phyloP scores from a whole-genome alignment of 1,139 yeast genomes.

The Blastobotrys capitulatus region DNA sequence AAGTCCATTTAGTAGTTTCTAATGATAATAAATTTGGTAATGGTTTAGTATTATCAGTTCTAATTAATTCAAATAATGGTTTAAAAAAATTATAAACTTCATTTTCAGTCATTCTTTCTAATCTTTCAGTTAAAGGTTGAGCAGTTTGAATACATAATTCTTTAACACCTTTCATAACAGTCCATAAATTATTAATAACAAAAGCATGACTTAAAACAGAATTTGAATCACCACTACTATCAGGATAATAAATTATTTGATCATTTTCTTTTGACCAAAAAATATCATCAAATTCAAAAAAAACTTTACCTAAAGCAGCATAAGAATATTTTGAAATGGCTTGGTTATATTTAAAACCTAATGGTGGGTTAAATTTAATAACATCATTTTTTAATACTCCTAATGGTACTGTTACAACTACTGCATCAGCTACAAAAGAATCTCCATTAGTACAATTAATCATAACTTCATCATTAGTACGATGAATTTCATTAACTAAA shows the following conservation, averaged over 20 bases:
- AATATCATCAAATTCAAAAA: conserved; percentile 60
- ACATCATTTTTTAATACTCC: conserved; percentile 43
- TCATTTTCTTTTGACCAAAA: conserved; percentile 60
- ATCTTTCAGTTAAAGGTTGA: conserved; percentile 21
- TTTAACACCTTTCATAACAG: conserved; percentile 21
- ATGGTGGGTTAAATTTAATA: conserved; percentile 38
- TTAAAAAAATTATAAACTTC: conserved; percentile 23
- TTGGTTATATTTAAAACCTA: conserved; percentile 44
- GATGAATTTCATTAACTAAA: conserved; percentile 43
- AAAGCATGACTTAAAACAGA: conserved; percentile 23
- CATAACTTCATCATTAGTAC: conserved; percentile 36
- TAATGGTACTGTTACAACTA: conserved; percentile 68
- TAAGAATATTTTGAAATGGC: conserved; percentile 52
- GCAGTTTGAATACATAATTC: conserved; percentile 26
- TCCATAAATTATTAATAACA: conserved; percentile 23
- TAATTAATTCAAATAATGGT: conserved; percentile 22
- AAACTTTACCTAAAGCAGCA: conserved; percentile 72
- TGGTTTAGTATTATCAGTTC: conserved; percentile 22
- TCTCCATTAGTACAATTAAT: conserved; percentile 56
- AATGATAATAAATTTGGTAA: conserved; percentile 47
- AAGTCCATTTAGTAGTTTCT: conserved; percentile 63
- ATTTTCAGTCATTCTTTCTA: conserved; percentile 23
- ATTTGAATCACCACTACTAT: conserved; percentile 17
- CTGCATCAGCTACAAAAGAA: conserved; percentile 46
- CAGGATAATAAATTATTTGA: conserved; percentile 23